Evolutionary conservation across 2,329 filamentous ascomycete genomes (phyloP), one percentile per base, ranked within the genome.

Genomic region (Cryphonectria carpinicola): DNA sequence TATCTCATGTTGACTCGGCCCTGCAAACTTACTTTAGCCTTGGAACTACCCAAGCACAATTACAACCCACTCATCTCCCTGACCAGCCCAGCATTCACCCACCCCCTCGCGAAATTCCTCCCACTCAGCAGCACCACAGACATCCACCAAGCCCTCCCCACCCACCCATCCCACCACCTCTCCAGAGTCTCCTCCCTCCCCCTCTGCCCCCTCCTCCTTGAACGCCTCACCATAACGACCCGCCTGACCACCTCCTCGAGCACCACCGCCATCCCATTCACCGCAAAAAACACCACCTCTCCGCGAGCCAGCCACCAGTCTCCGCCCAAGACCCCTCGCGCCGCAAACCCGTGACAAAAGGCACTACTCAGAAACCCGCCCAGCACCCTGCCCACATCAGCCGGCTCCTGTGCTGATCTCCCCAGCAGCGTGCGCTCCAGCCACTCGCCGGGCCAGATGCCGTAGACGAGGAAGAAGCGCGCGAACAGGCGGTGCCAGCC

Each of bases 401-500:
- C 81, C 7, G 77, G 25, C 5, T 76, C 71, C 82, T 74, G 25
- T 79, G 74, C 0, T 52, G 8, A 1, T 72, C 82, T 83, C 11
- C 81, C 78, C 6, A 76, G 77, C 28, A 83, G 60, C 69, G 77
- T 82, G 14, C 81, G 74, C 74, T 83, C 82, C 0, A 81, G 19
- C 79, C 80, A 83, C 72, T 83, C 81, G 3, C 82, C 81, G 1
- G 82, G 82, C 82, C 82, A 83, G 17, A 83, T 79, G 7, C 82
- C 82, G 69, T 82, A 84, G 5, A 84, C 82, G 6, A 83, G 76
- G 71, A 84, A 83, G 25, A 84, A 73, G 11, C 82, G 77, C 1
- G 82, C 82, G 68, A 83, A 83, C 0, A 84, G 75, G 7, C 82
- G 76, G 73, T 84, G 82, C 82, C 82, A 84, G 32, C 82, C 82